Conservation (phyloP, 2,329 filamentous ascomycete species). For the Colletotrichum spinosum region DNA sequence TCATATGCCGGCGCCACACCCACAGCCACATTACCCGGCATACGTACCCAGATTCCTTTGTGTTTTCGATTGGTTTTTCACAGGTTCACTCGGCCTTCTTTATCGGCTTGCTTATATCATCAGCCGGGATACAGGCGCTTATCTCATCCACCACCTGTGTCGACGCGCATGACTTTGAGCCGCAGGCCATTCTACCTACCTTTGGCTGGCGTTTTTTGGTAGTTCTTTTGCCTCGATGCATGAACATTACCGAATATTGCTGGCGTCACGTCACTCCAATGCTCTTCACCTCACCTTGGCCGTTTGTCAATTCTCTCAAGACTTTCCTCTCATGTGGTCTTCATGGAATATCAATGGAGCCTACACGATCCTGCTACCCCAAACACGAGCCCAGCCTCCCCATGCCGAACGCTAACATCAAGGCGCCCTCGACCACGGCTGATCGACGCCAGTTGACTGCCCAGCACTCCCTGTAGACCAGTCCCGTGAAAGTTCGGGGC, state of each 20-base stretch:
- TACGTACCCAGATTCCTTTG: neutral
- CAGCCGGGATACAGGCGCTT: neutral
- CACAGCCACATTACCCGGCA: neutral
- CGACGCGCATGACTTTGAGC: slow-evolving; percentile 17
- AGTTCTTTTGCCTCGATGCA: slow-evolving; percentile 12
- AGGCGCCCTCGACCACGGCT: neutral
- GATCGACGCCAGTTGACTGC: neutral
- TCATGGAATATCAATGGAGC: neutral
- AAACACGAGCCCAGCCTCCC: neutral
- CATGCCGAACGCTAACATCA: neutral
- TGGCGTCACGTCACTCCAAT: slow-evolving; percentile 7
- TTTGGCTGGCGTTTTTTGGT: neutral
- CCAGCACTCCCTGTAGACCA: neutral
- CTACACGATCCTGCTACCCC: neutral
- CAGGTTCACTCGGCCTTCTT: slow-evolving; percentile 6
- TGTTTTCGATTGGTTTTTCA: neutral
- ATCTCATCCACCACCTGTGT: slow-evolving; percentile 7
- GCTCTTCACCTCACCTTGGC: neutral
- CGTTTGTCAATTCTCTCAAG: neutral
- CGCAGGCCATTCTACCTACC: slow-evolving; percentile 23
- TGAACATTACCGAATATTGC: slow-evolving; percentile 12
- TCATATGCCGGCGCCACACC: slow-evolving; percentile 17
- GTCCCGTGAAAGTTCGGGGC: slow-evolving; percentile 3
- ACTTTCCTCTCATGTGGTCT: neutral
- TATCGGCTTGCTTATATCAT: slow-evolving; percentile 1